phyloP scores from a whole-genome alignment of 495 filamentous ascomycete species.

The Lophiostoma macrostomum region DNA sequence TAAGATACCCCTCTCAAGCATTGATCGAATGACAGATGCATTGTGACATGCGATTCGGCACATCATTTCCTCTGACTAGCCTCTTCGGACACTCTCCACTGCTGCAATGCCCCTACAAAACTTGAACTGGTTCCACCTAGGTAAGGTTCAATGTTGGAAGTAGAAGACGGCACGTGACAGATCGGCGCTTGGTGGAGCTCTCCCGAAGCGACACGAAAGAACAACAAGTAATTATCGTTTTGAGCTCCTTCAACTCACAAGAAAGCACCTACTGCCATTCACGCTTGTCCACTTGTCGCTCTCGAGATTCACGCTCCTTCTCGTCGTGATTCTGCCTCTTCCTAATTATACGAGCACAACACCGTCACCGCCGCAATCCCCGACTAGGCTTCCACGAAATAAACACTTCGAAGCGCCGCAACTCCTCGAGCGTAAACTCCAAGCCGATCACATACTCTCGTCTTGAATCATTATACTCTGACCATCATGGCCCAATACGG shows the following conservation, averaged over 20 bases:
- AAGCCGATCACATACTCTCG: not conserved
- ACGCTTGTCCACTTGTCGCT: not conserved
- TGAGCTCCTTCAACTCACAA: not conserved
- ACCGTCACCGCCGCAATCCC: not conserved
- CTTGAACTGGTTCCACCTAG: no score
- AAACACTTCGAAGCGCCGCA: no score
- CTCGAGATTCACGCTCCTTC: not conserved
- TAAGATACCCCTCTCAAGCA: constrained; percentile 15
- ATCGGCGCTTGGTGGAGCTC: not conserved
- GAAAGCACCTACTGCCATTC: not conserved
- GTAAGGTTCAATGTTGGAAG: no score
- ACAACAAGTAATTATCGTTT: constrained; percentile 2
- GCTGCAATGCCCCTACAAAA: no score
- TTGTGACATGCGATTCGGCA: no score
- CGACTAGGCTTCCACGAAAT: constrained; percentile 12
- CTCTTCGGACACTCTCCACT: no score
- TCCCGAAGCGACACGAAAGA: constrained; percentile 13
- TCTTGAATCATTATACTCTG: not conserved
- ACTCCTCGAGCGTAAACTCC: not conserved
- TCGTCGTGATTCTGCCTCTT: not conserved
- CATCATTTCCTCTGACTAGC: no score
- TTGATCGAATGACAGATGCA: not conserved
- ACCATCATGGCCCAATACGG: constrained; percentile 73
- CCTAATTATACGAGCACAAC: not conserved
- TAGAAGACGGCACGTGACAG: constrained; percentile 5